A percentile compares a stretch with the other conserved stretches of the same genome.
phyloP scores from a whole-genome alignment of 352 stramenopile species.

The Pythium utonaiense region DNA sequence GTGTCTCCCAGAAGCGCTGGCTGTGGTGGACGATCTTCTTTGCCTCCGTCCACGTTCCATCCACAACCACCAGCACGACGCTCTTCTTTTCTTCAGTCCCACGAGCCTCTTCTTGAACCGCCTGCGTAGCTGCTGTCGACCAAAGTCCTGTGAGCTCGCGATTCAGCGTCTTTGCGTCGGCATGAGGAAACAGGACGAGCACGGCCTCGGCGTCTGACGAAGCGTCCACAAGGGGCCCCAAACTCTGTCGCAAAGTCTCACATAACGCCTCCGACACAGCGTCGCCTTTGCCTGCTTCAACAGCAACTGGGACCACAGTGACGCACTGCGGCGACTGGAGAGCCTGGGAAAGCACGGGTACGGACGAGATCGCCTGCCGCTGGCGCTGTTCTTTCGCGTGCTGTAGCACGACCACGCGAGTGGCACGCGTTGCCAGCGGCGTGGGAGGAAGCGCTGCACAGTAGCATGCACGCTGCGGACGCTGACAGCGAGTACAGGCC shows the following conservation, averaged over 20 bases:
- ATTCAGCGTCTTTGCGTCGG: constrained; percentile 9
- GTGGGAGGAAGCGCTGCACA: constrained; percentile 37
- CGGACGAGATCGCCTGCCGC: constrained; percentile 59
- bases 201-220: constrained; percentile 4
- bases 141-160: not conserved
- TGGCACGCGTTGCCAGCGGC: constrained; percentile 23
- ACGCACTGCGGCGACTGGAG: constrained; percentile 22
- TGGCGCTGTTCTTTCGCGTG: constrained; percentile 51
- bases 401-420: constrained; percentile 63
- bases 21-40: constrained; percentile 73
- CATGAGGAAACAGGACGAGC: constrained; percentile 20
- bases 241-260: not conserved
- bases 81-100: not conserved
- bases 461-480: constrained; percentile 55
- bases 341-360: constrained; percentile 56
- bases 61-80: constrained; percentile 56
- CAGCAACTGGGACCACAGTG: constrained; percentile 37
- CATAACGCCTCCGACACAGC: constrained; percentile 36
- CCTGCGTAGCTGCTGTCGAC: not conserved
- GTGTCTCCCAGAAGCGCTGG: constrained; percentile 31
- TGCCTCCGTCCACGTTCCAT: constrained; percentile 79
- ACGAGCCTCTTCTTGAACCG: not conserved
- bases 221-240: not conserved
- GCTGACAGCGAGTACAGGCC: constrained; percentile 38
- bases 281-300: constrained; percentile 30